Evolutionary conservation across 2,329 filamentous ascomycete genomes (phyloP), one percentile per base, ranked within the genome.

Genomic region (Aspergillus spinulosporus): DNA sequence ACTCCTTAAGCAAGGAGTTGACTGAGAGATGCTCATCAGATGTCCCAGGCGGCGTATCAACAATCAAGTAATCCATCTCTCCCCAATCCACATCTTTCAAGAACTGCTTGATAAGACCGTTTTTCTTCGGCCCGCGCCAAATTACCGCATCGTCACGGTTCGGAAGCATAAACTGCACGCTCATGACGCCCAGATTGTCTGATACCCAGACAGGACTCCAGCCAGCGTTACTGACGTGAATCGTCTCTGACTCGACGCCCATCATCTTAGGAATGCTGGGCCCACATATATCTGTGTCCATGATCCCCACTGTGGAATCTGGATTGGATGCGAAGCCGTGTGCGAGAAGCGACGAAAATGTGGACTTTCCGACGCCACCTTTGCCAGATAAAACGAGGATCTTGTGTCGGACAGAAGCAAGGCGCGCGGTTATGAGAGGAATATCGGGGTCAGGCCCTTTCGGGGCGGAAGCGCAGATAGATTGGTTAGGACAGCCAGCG

Each of bases 181-280:
- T 94, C 93, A 99, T 97, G 49, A 96, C 91, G 1, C 88, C 90
- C 3, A 99, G 80, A 66, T 97, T 99, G 66, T 97, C 94, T 66
- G 87, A 84, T 12, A 96, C 92, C 90, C 92, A 97, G 12, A 97
- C 93, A 0, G 94, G 94, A 69, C 88, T 91, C 94, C 92, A 97
- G 2, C 94, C 94, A 1, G 88, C 85, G 52, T 85, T 88, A 70
- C 88, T 94, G 52, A 96, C 86, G 72, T 99, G 94, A 52, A 99
- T 94, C 1, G 89, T 96, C 76, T 99, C 93, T 28, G 85, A 79
- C 74, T 97, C 92, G 1, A 97, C 93, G 34, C 94, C 94, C 87
- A 99, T 92, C 93, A 99, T 97, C 78, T 97, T 97, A 15, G 94
- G 94, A 67, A 99, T 97, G 62, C 87, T 91, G 0, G 94, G 94